These are phyloP conservation scores for Tolypocladium amazonense DNA, from an alignment of 2,329 filamentous ascomycete genomes.

Conservation along the genomic window DNA sequence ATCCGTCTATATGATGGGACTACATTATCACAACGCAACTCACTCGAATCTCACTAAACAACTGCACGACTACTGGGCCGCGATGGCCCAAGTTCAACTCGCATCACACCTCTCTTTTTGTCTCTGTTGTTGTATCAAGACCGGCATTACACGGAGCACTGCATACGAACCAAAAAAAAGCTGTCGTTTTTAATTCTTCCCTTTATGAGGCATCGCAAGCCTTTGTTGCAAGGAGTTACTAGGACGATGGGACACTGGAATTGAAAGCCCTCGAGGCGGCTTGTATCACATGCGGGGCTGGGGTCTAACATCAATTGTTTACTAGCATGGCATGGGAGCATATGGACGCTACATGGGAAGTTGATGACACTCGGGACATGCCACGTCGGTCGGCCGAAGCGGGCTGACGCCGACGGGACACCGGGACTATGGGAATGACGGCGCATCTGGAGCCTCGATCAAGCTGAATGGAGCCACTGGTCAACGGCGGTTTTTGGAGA, in stretches of 20 bases:
- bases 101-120: constrained; percentile 7
- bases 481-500: background rate
- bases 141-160: constrained; percentile 38
- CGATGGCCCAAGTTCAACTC: constrained; percentile 8
- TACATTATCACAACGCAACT: constrained; percentile 17
- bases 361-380: constrained; percentile 21
- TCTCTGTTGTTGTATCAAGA: constrained; percentile 30
- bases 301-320: constrained; percentile 20
- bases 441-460: background rate
- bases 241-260: constrained; percentile 12
- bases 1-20: constrained; percentile 1
- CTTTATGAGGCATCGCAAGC: constrained; percentile 7
- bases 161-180: constrained; percentile 31
- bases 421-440: constrained; percentile 7
- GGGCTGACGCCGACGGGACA: constrained; percentile 6
- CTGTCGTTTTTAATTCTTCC: constrained; percentile 14
- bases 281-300: constrained; percentile 20
- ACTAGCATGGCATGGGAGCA: constrained; percentile 24
- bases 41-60: constrained; percentile 13
- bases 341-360: constrained; percentile 13
- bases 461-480: background rate
- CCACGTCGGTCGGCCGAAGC: constrained; percentile 7
- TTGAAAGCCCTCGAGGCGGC: constrained; percentile 11
- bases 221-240: constrained; percentile 4
- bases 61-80: constrained; percentile 4